Percentiles rank a stretch among this genome's conserved stretches.
These are phyloP conservation scores for Symbiodinium pilosum DNA, from an alignment of 73 alveolate genomes.

Conservation along the genomic window DNA sequence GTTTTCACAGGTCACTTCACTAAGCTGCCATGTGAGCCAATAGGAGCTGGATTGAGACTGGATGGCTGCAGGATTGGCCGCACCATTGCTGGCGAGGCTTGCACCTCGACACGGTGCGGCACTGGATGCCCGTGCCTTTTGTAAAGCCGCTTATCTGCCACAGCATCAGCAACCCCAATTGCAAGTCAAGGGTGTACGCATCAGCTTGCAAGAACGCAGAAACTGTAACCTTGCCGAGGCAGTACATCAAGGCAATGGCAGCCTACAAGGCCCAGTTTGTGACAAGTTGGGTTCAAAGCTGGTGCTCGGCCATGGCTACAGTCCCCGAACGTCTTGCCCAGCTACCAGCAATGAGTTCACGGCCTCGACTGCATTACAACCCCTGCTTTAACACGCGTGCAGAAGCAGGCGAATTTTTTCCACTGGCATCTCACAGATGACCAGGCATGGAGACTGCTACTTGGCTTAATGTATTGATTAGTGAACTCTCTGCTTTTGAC, in stretches of 20 bases:
- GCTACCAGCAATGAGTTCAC: too few species aligned
- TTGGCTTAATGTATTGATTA: not conserved
- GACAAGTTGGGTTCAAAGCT: too few species aligned
- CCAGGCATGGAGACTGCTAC: conserved; percentile 66
- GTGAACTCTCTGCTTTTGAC: not conserved
- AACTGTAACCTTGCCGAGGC: not conserved
- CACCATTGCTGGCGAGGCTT: conserved; percentile 75
- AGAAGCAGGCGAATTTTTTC: conserved; percentile 68
- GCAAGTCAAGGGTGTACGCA: too few species aligned
- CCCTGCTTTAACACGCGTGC: too few species aligned
- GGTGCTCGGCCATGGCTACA: too few species aligned
- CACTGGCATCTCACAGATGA: conserved; percentile 93
- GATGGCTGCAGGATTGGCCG: conserved; percentile 42
- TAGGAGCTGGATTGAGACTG: too few species aligned
- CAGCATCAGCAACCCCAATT: too few species aligned
- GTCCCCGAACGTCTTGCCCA: too few species aligned
- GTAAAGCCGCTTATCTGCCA: not conserved
- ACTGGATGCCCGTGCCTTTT: conserved; percentile 66
- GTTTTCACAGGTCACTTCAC: too few species aligned
- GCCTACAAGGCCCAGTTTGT: conserved; percentile 37
- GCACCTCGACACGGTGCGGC: conserved; percentile 72
- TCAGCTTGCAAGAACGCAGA: too few species aligned
- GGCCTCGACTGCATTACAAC: too few species aligned
- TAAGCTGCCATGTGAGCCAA: too few species aligned
- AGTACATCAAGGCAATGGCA: conserved; percentile 47